Base-by-base conservation (phyloP, 2,329 filamentous ascomycete species). In the Fusarium piperis region DNA sequence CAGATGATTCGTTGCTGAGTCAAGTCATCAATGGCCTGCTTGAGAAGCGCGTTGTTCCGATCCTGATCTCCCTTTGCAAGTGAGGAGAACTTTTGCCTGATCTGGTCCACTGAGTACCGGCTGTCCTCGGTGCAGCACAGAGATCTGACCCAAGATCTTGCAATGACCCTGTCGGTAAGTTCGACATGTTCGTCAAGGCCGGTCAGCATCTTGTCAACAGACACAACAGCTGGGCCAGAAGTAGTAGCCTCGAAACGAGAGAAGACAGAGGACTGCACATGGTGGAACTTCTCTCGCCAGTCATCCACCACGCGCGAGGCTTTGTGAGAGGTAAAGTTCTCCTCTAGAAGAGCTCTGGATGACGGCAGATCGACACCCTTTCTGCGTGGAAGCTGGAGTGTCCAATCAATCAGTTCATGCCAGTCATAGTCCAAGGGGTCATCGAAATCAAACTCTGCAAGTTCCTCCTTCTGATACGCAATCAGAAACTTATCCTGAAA, bases 401-500 rank as follows among this genome's bases (percentile, higher is more conserved):
- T 87, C 93, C 93, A 95, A 36, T 86, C 83, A 52, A 94, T 86
- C 7, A 95, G 79, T 6, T 78, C 80, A 11, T 83, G 81, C 92
- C 93, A 94, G 76, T 95, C 91, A 65, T 93, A 94, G 2, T 86
- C 85, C 39, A 87, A 79, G 0, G 90, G 84, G 51, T 92, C 81
- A 57, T 92, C 85, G 70, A 88, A 93, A 77, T 94, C 84, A 20
- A 95, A 83, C 2, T 84, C 79, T 2, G 89, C 86, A 1, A 95
- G 72, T 67, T 91, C 85, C 10, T 87, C 86, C 2, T 83, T 84
- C 70, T 90, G 87, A 71, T 94, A 94, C 0, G 92, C 92, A 52
- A 85, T 80, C 7, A 94, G 81, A 72, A 93, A 93, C 9, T 84
- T 85, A 16, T 88, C 83, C 73, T 92, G 90, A 70, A 95, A 93